Conservation (phyloP, 2,329 filamentous ascomycete genomes). For the Dactylonectria macrodidyma region DNA sequence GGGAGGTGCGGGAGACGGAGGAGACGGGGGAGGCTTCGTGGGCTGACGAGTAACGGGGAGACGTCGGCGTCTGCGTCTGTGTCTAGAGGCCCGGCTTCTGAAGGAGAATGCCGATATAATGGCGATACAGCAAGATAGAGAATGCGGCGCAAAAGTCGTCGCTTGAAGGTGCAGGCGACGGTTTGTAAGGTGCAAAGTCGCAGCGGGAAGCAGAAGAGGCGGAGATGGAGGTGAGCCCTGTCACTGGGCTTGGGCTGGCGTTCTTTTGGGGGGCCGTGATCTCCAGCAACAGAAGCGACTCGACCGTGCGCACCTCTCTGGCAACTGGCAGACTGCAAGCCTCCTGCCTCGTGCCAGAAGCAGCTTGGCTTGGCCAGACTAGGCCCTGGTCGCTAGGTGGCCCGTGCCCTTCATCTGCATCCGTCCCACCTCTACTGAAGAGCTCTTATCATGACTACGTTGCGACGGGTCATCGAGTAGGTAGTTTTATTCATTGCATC, state of each 20-base stretch:
- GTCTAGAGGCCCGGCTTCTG: slow-evolving; percentile 28
- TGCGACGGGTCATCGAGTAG: no score
- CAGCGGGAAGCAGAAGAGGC: slow-evolving; percentile 32
- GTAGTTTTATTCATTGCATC: neutral
- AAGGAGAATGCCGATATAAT: slow-evolving; percentile 25
- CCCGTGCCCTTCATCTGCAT: slow-evolving; percentile 37
- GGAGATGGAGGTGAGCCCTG: slow-evolving; percentile 37
- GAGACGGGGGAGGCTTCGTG: slow-evolving; percentile 40
- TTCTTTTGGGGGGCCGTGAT: slow-evolving; percentile 30
- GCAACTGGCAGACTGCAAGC: slow-evolving; percentile 7
- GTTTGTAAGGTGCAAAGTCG: slow-evolving; percentile 17
- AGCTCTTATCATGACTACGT: slow-evolving; percentile 48
- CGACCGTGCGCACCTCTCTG: slow-evolving; percentile 4
- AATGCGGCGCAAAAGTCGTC: slow-evolving; percentile 27
- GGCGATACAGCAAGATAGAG: slow-evolving; percentile 34
- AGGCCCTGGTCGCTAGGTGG: slow-evolving; percentile 26
- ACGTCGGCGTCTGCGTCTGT: slow-evolving; percentile 6
- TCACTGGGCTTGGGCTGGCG: slow-evolving; percentile 23
- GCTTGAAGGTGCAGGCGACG: slow-evolving; percentile 25
- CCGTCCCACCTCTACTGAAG: slow-evolving; percentile 35
- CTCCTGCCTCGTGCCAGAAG: slow-evolving; percentile 42
- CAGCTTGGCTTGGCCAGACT: slow-evolving; percentile 29
- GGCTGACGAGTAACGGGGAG: slow-evolving; percentile 38
- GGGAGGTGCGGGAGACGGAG: slow-evolving; percentile 44
- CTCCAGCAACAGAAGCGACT: slow-evolving; percentile 31